Conservation (phyloP, 1,284 basidiomycete genomes). For the Abortiporus biennis region DNA sequence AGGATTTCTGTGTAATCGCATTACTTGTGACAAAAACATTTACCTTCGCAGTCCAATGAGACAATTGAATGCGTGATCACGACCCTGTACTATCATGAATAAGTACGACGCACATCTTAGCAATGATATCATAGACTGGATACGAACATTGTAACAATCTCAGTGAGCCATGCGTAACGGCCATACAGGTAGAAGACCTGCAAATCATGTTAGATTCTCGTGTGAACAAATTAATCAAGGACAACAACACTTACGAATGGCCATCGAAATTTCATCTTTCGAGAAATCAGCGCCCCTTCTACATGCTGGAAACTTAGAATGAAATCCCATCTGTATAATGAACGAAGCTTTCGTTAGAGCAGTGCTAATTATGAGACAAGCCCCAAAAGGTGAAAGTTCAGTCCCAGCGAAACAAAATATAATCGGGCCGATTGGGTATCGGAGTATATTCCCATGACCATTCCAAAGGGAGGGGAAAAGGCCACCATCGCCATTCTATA, state of each 20-base stretch:
- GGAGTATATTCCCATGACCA: too few species aligned
- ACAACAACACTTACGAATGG: constrained; percentile 1
- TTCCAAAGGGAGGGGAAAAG: too few species aligned
- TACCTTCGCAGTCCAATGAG: background rate
- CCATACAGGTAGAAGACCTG: constrained; percentile 2
- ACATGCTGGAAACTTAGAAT: constrained; percentile 2
- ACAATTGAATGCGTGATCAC: background rate
- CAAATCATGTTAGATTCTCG: background rate
- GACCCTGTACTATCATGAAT: too few species aligned
- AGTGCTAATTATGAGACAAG: too few species aligned
- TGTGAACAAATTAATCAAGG: background rate
- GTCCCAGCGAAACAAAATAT: too few species aligned
- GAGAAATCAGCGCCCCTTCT: background rate
- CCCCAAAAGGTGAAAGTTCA: too few species aligned
- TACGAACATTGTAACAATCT: background rate
- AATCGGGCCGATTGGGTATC: too few species aligned
- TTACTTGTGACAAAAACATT: background rate
- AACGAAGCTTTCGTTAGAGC: too few species aligned
- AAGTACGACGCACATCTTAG: too few species aligned
- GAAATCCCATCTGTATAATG: constrained; percentile 5
- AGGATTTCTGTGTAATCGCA: too few species aligned
- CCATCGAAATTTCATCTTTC: background rate
- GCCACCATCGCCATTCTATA: too few species aligned
- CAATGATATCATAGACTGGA: background rate
- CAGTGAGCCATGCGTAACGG: constrained; percentile 2